Conservation (phyloP, 2,329 filamentous ascomycete species). For the Diaporthe capsici region DNA sequence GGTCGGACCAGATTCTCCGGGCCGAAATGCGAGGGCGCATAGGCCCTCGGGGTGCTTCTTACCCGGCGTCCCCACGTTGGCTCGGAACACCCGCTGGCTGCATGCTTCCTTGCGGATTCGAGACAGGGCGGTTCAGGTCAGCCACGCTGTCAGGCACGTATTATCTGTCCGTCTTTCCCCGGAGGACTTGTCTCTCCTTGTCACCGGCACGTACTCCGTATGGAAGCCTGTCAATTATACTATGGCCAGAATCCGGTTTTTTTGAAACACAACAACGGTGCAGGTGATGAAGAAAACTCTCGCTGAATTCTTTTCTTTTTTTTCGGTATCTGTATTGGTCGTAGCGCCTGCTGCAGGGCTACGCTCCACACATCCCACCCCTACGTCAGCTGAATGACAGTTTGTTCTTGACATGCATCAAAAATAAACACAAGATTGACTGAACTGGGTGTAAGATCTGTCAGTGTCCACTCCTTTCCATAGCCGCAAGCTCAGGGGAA, state of each 20-base stretch:
- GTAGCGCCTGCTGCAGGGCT: conserved; percentile 9
- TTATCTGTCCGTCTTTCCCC: not conserved
- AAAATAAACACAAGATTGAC: not conserved
- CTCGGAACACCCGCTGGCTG: not conserved
- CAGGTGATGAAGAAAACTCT: conserved; percentile 4
- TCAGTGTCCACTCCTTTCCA: not conserved
- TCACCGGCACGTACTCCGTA: not conserved
- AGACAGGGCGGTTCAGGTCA: conserved; percentile 3
- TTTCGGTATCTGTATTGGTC: conserved; percentile 11
- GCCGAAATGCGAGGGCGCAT: conserved; percentile 4
- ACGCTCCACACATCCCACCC: not conserved
- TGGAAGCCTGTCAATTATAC: not conserved
- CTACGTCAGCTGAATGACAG: not conserved
- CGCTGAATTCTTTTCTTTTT: not conserved
- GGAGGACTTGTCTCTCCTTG: not conserved
- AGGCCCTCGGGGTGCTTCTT: not conserved
- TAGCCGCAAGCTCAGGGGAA: not conserved
- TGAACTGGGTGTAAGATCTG: not conserved
- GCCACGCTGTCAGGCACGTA: conserved; percentile 9
- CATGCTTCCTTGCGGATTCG: not conserved
- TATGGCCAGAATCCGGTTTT: conserved; percentile 1
- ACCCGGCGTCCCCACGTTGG: not conserved
- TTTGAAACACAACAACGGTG: conserved; percentile 18
- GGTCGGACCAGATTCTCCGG: conserved; percentile 18
- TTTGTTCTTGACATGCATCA: not conserved